Base-by-base conservation (phyloP, 768 basidiomycete genomes). In the Leucocoprinus birnbaumii region DNA sequence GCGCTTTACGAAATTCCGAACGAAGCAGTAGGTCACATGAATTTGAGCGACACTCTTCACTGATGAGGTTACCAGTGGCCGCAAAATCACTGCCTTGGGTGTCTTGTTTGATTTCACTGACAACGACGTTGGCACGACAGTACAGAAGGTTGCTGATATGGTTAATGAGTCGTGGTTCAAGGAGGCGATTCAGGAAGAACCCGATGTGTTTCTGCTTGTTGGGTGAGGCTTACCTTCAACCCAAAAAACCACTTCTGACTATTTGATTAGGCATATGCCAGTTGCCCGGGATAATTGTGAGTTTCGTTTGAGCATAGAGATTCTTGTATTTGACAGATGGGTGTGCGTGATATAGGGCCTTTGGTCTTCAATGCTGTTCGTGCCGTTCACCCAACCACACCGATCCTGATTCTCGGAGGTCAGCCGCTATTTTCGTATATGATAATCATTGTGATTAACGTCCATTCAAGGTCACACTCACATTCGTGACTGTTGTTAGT, bases 321-420 rank as follows among this genome's bases (percentile, higher is more conserved):
- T 43, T n/a, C 41, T 24, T 42, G 26, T 34, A 16, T 34, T n/a
- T 19, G 19, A 19, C 14, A 21, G 8, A 6, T n/a, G 31, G 21
- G 19, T 3, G 11, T 48, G 25, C 35, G 43, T 18, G 18, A 27
- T 1, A 42, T 58, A 86, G 92, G 87, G 88, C 83, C 83, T 5
- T 61, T 77, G 14, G 83, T 95, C 3, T 86, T 88, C 64, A 71
- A 86, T 52, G 86, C 89, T 1, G 77, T 96, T 54, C 84, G 93
- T 25, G 73, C 75, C 6, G 73, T 86, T 1, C 93, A 94, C 66
- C 79, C 86, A 0, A 64, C 66, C n/a, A 87, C 87, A 0, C 94
- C 92, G 0, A 89, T 96, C 53, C 62, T 91, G 51, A 87, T 94
- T 61, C 84, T 95, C 42, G 94, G 94, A 57, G 87, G 86, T 74